phyloP scores from a whole-genome alignment of 192 early-diverging fungal species.

The Diversispora epigaea region DNA sequence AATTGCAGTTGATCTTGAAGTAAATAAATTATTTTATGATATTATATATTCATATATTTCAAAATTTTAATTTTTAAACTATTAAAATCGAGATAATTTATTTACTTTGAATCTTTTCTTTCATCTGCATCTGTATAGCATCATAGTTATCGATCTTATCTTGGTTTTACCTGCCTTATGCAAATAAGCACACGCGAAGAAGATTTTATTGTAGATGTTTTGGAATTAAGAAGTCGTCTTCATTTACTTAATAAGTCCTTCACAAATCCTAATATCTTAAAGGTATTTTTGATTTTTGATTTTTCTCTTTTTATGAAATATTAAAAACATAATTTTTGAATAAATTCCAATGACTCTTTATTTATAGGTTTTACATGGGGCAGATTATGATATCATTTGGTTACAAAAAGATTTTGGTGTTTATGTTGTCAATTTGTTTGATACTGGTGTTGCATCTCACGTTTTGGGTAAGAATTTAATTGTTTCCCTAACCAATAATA shows the following conservation, averaged over 20 bases:
- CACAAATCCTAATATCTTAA: slow-evolving; percentile 83
- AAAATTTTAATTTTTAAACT: no score
- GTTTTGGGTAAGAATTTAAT: slow-evolving; percentile 52
- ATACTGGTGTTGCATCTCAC: slow-evolving; percentile 92
- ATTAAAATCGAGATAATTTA: no score
- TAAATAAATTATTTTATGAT: background rate
- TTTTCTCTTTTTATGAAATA: background rate
- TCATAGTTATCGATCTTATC: slow-evolving; percentile 92
- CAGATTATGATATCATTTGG: slow-evolving; percentile 95
- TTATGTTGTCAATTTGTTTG: slow-evolving; percentile 95
- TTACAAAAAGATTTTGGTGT: slow-evolving; percentile 96
- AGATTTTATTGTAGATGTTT: slow-evolving; percentile 90
- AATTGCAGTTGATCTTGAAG: slow-evolving; percentile 91
- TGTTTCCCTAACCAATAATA: background rate
- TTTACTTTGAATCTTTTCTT: no score
- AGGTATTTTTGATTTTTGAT: slow-evolving; percentile 50
- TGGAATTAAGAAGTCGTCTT: slow-evolving; percentile 72
- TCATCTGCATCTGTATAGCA: slow-evolving; percentile 43
- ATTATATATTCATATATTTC: no score
- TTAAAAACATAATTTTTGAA: background rate
- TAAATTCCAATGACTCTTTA: background rate
- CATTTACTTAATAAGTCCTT: slow-evolving; percentile 82
- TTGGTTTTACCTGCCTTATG: slow-evolving; percentile 93
- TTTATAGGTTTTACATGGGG: slow-evolving; percentile 82
- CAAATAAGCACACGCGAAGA: slow-evolving; percentile 86